Conservation (phyloP, 306 rosid genomes). For the Sechiopsis laciniata region DNA sequence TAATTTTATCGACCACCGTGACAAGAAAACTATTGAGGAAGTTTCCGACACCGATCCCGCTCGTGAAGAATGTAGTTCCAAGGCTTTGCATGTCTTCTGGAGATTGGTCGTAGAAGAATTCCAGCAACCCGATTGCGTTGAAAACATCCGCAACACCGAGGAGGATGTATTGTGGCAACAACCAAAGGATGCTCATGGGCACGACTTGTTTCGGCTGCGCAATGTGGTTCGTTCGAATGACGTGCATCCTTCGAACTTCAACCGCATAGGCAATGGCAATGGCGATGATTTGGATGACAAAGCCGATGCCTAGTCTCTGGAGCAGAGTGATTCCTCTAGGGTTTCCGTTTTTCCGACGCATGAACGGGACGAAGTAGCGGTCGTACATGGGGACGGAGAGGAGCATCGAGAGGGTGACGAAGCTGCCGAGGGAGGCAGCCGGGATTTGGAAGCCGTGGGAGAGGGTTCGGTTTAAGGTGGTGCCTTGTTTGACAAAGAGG, state of each 20-base stretch:
- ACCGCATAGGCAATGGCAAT: constrained; percentile 41
- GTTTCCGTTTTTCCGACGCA: constrained; percentile 41
- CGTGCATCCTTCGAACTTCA: constrained; percentile 46
- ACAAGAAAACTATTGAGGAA: constrained; percentile 55
- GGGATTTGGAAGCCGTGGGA: constrained; percentile 35
- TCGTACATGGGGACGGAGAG: constrained; percentile 48
- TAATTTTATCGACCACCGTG: constrained; percentile 42
- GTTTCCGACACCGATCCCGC: constrained; percentile 63
- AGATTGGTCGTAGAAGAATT: constrained; percentile 76
- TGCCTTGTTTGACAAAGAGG: constrained; percentile 62
- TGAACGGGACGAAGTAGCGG: constrained; percentile 48
- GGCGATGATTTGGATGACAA: constrained; percentile 44
- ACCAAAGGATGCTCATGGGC: constrained; percentile 75
- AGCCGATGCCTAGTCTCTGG: constrained; percentile 47
- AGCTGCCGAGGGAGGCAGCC: constrained; percentile 54
- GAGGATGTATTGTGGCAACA: constrained; percentile 55
- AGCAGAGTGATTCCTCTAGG: constrained; percentile 54
- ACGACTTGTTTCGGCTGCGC: constrained; percentile 43
- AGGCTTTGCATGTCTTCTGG: constrained; percentile 75
- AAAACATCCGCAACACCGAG: constrained; percentile 60
- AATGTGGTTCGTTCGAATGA: constrained; percentile 32
- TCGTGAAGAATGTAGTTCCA: constrained; percentile 66
- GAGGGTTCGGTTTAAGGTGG: constrained; percentile 40
- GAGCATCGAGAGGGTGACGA: constrained; percentile 52
- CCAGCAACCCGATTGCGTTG: constrained; percentile 53